Conservation (phyloP, 768 basidiomycete species). For the Leccinum obscurum region DNA sequence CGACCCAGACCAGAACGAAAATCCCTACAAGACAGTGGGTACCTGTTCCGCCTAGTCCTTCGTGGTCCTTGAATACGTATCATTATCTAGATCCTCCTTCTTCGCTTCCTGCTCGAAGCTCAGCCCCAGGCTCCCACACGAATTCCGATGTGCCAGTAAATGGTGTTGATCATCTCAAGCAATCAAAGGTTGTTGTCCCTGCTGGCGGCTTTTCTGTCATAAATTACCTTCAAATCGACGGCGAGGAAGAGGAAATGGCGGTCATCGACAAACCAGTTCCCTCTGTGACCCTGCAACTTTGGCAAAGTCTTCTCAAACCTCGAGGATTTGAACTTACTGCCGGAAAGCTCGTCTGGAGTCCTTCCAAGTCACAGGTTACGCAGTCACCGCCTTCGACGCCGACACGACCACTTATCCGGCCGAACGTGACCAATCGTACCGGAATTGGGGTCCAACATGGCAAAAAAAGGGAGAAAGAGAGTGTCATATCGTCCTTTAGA, state of each 20-base stretch:
- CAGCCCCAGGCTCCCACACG: constrained; percentile 15
- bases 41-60: background rate
- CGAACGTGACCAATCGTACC: background rate
- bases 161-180: constrained; percentile 22
- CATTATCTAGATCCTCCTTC: constrained; percentile 12
- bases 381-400: constrained; percentile 21
- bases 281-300: constrained; percentile 62
- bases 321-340: constrained; percentile 64
- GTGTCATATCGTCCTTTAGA: constrained; percentile 59
- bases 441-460: constrained; percentile 1
- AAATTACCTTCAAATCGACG: constrained; percentile 23
- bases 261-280: constrained; percentile 59
- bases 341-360: constrained; percentile 61
- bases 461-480: constrained; percentile 25
- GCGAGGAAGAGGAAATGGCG: constrained; percentile 55
- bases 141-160: constrained; percentile 14
- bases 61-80: background rate
- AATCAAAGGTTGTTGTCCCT: constrained; percentile 13
- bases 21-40: constrained; percentile 26
- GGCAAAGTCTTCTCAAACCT: constrained; percentile 65
- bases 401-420: constrained; percentile 12
- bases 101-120: constrained; percentile 16
- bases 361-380: constrained; percentile 44
- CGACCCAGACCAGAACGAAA: constrained; percentile 62
- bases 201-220: constrained; percentile 22